Percentiles rank a stretch among this genome's conserved stretches.
These are phyloP conservation scores for Phialocephala subalpina DNA, from an alignment of 2,329 filamentous ascomycete species.

Conservation along the genomic window DNA sequence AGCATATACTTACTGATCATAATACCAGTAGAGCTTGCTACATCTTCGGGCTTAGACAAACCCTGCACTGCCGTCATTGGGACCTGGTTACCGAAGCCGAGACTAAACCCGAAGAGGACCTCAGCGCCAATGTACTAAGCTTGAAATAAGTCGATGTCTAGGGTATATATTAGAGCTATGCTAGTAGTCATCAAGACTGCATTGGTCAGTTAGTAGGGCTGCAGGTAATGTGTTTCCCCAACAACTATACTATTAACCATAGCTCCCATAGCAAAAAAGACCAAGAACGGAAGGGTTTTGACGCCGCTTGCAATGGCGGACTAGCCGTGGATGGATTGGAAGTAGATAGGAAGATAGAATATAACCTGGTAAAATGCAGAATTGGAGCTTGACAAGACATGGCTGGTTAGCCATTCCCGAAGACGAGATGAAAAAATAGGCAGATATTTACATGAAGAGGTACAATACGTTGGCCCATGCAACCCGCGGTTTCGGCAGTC, in stretches of 20 bases:
- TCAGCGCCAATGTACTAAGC: slow-evolving; percentile 60
- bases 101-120: slow-evolving; percentile 53
- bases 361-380: too few species aligned
- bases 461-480: too few species aligned
- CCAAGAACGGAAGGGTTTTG: slow-evolving; percentile 34
- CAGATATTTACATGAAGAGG: too few species aligned
- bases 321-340: slow-evolving; percentile 40
- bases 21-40: slow-evolving; percentile 47
- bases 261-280: slow-evolving; percentile 44
- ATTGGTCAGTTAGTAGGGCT: slow-evolving; percentile 52
- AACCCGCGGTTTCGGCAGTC: too few species aligned
- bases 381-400: too few species aligned
- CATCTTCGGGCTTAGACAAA: slow-evolving; percentile 51
- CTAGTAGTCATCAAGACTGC: slow-evolving; percentile 49
- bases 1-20: too few species aligned
- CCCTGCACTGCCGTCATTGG: slow-evolving; percentile 56
- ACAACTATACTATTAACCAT: slow-evolving; percentile 48
- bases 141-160: slow-evolving; percentile 50
- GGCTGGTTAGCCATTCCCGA: too few species aligned
- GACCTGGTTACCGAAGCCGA: slow-evolving; percentile 53
- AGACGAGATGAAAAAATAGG: too few species aligned
- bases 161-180: slow-evolving; percentile 49
- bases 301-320: slow-evolving; percentile 32
- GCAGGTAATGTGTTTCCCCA: slow-evolving; percentile 47
- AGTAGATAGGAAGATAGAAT: slow-evolving; percentile 37